phyloP scores from a whole-genome alignment of 768 basidiomycete genomes.

The Suillus subalutaceus region DNA sequence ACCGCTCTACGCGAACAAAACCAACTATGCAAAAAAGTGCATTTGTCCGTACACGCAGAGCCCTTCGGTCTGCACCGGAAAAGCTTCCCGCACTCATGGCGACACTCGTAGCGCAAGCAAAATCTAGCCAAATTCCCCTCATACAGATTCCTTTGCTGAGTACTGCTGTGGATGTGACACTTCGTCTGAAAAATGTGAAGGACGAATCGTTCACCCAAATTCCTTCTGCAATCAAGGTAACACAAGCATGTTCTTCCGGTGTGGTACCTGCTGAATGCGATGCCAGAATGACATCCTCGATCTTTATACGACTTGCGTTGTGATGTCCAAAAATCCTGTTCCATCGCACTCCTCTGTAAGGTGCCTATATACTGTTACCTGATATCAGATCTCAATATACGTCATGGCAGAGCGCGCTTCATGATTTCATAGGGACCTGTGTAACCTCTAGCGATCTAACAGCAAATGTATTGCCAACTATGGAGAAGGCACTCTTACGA shows the following conservation, averaged over 20 bases:
- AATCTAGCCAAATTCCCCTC: conserved; percentile 47
- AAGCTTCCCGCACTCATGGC: conserved; percentile 53
- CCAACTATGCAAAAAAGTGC: conserved; percentile 61
- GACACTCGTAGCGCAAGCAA: conserved; percentile 54
- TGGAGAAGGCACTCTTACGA: conserved; percentile 81
- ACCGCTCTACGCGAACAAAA: conserved; percentile 55
- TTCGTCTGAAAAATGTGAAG: conserved; percentile 63
- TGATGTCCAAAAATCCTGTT: conserved; percentile 69
- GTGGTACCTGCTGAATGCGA: conserved; percentile 6
- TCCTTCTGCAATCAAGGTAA: conserved; percentile 50
- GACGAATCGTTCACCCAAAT: conserved; percentile 46
- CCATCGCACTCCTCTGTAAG: conserved; percentile 62
- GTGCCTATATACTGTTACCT: conserved; percentile 13
- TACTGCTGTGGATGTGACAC: conserved; percentile 67
- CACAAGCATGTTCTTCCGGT: background rate
- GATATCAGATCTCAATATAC: conserved; percentile 17
- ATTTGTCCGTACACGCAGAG: conserved; percentile 62
- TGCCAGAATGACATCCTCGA: conserved; percentile 57
- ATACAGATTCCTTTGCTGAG: conserved; percentile 59
- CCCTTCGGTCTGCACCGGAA: conserved; percentile 63
- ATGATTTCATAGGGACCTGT: conserved; percentile 62
- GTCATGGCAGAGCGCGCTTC: conserved; percentile 47
- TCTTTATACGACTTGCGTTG: conserved; percentile 60
- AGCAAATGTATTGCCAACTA: conserved; percentile 60
- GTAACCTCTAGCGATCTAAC: conserved; percentile 55